Evolutionary conservation across 805 yeast genomes (phyloP), one percentile per base, ranked within the genome.

Genomic region (Teunomyces pallodes): DNA sequence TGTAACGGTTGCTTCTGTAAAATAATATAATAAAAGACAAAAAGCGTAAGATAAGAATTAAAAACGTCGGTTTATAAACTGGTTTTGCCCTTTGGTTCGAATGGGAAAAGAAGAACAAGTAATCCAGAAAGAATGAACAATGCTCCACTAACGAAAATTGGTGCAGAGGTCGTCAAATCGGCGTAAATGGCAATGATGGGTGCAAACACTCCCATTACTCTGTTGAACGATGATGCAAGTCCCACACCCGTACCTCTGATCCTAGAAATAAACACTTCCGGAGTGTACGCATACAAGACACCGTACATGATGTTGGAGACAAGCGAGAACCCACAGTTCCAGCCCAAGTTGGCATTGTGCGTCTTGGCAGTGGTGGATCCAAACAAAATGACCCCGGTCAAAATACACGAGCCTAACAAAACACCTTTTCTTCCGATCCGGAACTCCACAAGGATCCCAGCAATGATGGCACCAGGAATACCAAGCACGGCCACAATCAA

Each of bases 331-430:
- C 59, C 62, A 43, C 84, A 81, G 59, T 80, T 81, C 67, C 74
- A 81, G 5, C 66, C 75, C 54, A 72, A 61, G 47, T 64, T 55
- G n/a, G 72, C 67, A 50, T 75, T 66, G 41, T 79, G 68, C 0
- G 83, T 74, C 60, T 77, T 75, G 9, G 83, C 83, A 2, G 84
- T 79, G 10, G 88, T 83, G 53, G 84, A 82, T 41, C 82, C 83
- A 56, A 82, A 82, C 48, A 84, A 60, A 41, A 83, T 72, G 2
- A 81, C 79, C 67, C 84, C 84, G 0, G 83, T 71, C 30, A 80
- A 58, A 2, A 82, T 24, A 5, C 82, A 74, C 20, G 86, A 82
- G 31, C 71, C 62, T 1, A 67, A 65, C 73, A 83, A 70, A 1
- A 84, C 74, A 7, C 86, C 86, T 56, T 81, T 74, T 61, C 86